phyloP scores from a whole-genome alignment of 768 basidiomycete species.

The Kwoniella shandongensis region DNA sequence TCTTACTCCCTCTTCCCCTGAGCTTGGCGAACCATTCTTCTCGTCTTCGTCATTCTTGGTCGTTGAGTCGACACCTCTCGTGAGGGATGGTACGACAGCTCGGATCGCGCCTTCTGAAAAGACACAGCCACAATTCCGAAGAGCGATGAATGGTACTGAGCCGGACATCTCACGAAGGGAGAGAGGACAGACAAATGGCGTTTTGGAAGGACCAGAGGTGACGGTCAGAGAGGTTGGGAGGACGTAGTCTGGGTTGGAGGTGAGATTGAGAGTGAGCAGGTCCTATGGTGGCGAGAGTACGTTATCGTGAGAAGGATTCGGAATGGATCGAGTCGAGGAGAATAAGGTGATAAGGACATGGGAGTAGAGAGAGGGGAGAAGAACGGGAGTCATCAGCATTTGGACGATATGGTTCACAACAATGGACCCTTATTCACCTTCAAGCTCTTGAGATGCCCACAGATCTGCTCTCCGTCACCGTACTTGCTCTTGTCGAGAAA shows the following conservation, averaged over 20 bases:
- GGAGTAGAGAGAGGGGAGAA: not conserved
- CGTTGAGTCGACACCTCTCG: slow-evolving; percentile 62
- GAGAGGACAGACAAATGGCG: slow-evolving; percentile 85
- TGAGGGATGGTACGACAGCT: slow-evolving; percentile 74
- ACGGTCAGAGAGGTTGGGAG: slow-evolving; percentile 52
- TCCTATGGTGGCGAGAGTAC: slow-evolving; percentile 61
- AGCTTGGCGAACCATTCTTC: too few relatives aligned
- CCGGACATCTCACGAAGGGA: slow-evolving; percentile 96
- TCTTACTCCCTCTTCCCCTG: not conserved
- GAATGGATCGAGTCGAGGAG: not conserved
- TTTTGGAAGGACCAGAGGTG: slow-evolving; percentile 54
- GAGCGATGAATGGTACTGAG: slow-evolving; percentile 78
- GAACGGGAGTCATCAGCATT: not conserved
- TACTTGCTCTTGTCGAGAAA: slow-evolving; percentile 77
- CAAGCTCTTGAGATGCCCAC: slow-evolving; percentile 82
- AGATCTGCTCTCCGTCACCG: slow-evolving; percentile 88
- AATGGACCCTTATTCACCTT: slow-evolving; percentile 66
- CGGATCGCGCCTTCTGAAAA: slow-evolving; percentile 82
- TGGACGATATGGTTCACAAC: not conserved
- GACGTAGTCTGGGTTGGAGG: slow-evolving; percentile 65
- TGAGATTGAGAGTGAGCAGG: slow-evolving; percentile 76
- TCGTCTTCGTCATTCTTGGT: slow-evolving; percentile 52
- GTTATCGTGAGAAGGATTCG: slow-evolving; percentile 1
- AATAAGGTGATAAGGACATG: too few relatives aligned
- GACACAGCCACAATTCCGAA: slow-evolving; percentile 83